Evolutionary conservation across 345 rosid genomes (phyloP).

Genomic region (Bruguiera parviflora): DNA sequence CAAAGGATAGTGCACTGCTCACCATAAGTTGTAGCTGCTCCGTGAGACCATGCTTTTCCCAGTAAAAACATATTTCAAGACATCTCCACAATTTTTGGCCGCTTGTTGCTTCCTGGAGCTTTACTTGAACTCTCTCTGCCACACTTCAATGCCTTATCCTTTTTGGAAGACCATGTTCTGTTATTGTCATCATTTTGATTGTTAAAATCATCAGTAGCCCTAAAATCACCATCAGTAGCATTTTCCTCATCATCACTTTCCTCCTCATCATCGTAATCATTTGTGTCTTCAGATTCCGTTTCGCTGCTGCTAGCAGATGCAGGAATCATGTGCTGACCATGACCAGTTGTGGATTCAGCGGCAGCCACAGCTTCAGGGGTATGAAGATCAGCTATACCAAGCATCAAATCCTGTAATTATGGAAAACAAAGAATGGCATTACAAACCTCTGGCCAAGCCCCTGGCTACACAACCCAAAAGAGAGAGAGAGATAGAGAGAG

Average conservation of each 20-base stretch:
- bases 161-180: neutral
- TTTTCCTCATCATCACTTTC: constrained; percentile 22
- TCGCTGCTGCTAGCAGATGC: constrained; percentile 28
- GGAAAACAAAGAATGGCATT: neutral
- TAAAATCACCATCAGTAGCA: neutral
- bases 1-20: neutral
- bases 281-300: constrained; percentile 40
- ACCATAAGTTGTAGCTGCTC: neutral
- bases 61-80: constrained; percentile 15
- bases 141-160: constrained; percentile 15
- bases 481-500: neutral
- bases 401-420: constrained; percentile 65
- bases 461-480: neutral
- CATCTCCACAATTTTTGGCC: constrained; percentile 47
- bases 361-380: constrained; percentile 78
- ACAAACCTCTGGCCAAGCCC: neutral
- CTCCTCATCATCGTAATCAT: constrained; percentile 21
- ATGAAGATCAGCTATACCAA: constrained; percentile 88
- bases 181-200: constrained; percentile 12
- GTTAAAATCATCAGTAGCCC: neutral
- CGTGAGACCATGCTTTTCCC: neutral
- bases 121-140: constrained; percentile 14
- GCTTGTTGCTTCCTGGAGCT: constrained; percentile 18
- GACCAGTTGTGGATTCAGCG: constrained; percentile 68
- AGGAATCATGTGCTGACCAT: constrained; percentile 32